A percentile compares a stretch with the other conserved stretches of the same genome.
These are phyloP conservation scores for Aspergillus brunneoviolaceus DNA, from an alignment of 2,329 filamentous ascomycete species.

Conservation along the genomic window DNA sequence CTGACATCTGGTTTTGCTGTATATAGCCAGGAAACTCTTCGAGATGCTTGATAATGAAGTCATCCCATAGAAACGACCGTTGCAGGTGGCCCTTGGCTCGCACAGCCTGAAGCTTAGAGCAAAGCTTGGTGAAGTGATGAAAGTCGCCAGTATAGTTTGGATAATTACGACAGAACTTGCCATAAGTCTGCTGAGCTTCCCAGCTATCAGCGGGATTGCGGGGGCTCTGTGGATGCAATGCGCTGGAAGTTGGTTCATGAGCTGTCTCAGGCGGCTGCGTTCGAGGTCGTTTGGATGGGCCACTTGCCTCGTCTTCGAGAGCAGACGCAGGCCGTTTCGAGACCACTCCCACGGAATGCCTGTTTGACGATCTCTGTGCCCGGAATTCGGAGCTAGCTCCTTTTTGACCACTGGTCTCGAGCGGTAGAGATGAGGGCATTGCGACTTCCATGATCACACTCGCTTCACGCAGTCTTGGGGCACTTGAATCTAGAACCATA, in stretches of 20 bases:
- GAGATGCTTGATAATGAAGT: slow-evolving; percentile 45
- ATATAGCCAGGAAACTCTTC: slow-evolving; percentile 39
- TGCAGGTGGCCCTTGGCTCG: slow-evolving; percentile 30
- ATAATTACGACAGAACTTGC: slow-evolving; percentile 42
- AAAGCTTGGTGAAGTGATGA: slow-evolving; percentile 40
- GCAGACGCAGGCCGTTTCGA: slow-evolving; percentile 18
- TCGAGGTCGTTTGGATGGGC: slow-evolving; percentile 17
- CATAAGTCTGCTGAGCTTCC: slow-evolving; percentile 32
- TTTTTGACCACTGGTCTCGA: slow-evolving; percentile 3
- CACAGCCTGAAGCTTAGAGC: slow-evolving; percentile 36
- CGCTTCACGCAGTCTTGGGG: slow-evolving; percentile 17
- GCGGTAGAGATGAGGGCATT: slow-evolving; percentile 15
- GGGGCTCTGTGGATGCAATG: slow-evolving; percentile 26
- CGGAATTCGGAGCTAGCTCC: slow-evolving; percentile 1
- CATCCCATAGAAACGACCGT: slow-evolving; percentile 46
- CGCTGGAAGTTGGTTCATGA: slow-evolving; percentile 6
- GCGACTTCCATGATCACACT: slow-evolving; percentile 10
- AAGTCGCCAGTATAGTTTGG: slow-evolving; percentile 40
- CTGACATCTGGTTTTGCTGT: slow-evolving; percentile 23
- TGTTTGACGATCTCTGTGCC: slow-evolving; percentile 4
- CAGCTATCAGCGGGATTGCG: slow-evolving; percentile 19
- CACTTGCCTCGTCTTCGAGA: slow-evolving; percentile 9
- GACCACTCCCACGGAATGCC: slow-evolving; percentile 6
- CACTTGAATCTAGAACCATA: slow-evolving; percentile 27
- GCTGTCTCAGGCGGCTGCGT: neutral